Conservation (phyloP, 139 green algal genomes). For the Volvox reticuliferus region DNA sequence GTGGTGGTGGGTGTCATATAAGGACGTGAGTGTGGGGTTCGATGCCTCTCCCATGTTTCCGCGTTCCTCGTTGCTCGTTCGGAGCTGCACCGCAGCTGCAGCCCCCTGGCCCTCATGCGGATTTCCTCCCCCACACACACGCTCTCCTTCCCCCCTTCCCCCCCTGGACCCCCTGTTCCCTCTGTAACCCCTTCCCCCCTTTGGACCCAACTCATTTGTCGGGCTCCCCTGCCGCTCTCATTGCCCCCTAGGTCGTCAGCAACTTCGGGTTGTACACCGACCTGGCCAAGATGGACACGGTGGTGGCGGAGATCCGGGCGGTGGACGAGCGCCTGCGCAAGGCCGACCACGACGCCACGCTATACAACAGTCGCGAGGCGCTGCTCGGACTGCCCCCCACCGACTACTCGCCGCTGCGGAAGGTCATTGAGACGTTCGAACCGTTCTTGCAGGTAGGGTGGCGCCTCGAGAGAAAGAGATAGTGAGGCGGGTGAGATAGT, state of each 20-base stretch:
- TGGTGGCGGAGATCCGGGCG: constrained; percentile 58
- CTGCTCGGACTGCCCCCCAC: constrained; percentile 72
- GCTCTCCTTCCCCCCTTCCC: background rate
- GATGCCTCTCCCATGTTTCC: background rate
- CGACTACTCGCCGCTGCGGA: constrained; percentile 77
- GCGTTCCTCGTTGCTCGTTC: no score
- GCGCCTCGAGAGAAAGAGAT: no score
- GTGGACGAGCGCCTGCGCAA: constrained; percentile 72
- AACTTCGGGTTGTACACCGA: constrained; percentile 64
- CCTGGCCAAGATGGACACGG: constrained; percentile 65
- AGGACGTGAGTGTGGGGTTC: background rate
- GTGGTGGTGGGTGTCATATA: background rate
- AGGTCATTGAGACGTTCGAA: constrained; percentile 79
- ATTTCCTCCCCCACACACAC: background rate
- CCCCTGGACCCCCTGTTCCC: no score
- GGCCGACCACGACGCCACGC: constrained; percentile 65
- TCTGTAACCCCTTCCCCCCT: no score
- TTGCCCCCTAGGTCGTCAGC: constrained; percentile 50
- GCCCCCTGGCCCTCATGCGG: background rate
- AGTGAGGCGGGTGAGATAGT: no score
- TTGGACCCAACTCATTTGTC: background rate
- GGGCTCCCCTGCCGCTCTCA: background rate
- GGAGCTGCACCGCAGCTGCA: background rate
- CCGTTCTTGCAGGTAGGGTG: constrained; percentile 70
- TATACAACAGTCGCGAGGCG: constrained; percentile 78